Evolutionary conservation across 2,329 filamentous ascomycete species (phyloP), one percentile per base, ranked within the genome.

Genomic region (Alternaria conjuncta): DNA sequence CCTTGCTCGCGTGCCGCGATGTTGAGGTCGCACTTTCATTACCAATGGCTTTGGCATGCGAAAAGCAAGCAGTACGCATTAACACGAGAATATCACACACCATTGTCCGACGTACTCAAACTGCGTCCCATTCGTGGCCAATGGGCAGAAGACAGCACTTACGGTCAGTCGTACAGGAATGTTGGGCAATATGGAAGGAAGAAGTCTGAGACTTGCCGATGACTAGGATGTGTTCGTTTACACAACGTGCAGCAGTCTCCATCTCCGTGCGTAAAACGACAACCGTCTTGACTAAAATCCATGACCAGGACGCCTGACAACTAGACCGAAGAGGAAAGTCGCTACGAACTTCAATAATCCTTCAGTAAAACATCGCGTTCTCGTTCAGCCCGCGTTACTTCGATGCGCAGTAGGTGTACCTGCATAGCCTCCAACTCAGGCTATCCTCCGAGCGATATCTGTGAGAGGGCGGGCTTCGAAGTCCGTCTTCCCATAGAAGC

Each of bases 201-300:
- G 20, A 12, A 10, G 30, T 5, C 36, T 49, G 26, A 61, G 47
- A 41, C 55, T 13, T 36, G 13, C 21, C 28, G 20, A 53, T 50
- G 18, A 54, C 47, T 20, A 57, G 41, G 47, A 13, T 43, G 20
- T n/a, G 23, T 43, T 25, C 51, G 46, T 44, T 49, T 13, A 32
- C 15, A 41, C 36, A 20, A 53, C 15, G 32, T 30, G 58, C 45
- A 61, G 15, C 54, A 43, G 44, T 30, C 30, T 28, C 49, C 58
- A 56, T 61, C 46, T 41, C 55, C 36, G 55, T 61, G 59, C 46
- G 26, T 20, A 46, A 44, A 21, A 30, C n/a, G 11, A 44, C 54
- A 51, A 28, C 36, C 28, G 26, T 57, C 36, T 53, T 28, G 44
- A 57, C 54, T 46, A n/a, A 3, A 6, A 46, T 12, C 28, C 36